Evolutionary conservation across 768 basidiomycete genomes (phyloP).

Genomic region (Sporobolomyces roseus): DNA sequence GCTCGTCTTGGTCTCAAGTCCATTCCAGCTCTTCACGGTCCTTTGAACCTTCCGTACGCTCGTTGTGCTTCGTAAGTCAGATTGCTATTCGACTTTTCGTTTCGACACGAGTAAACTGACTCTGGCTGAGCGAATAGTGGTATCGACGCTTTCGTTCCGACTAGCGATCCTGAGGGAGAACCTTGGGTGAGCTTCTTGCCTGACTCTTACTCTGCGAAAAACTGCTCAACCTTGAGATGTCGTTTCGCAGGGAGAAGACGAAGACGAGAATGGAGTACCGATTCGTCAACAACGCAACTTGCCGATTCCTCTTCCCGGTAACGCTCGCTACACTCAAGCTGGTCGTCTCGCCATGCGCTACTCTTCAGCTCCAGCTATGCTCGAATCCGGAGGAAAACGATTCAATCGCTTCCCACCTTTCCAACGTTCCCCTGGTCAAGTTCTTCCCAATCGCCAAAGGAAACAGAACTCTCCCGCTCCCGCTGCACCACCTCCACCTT

Average conservation of each 20-base stretch:
- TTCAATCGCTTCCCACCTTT: neutral
- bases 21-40: conserved; percentile 34
- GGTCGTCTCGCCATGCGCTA: conserved; percentile 19
- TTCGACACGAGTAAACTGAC: neutral
- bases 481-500: neutral
- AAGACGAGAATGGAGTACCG: neutral
- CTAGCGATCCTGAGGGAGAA: conserved; percentile 8
- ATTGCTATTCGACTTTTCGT: no score
- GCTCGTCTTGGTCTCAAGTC: conserved; percentile 25
- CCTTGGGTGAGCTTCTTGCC: conserved; percentile 6
- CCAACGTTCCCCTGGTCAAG: neutral
- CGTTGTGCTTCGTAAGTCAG: conserved; percentile 33
- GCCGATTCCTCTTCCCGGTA: conserved; percentile 33
- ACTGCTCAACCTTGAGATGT: neutral
- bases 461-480: no score
- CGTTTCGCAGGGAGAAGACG: neutral
- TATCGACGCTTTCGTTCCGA: conserved; percentile 27
- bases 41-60: conserved; percentile 30
- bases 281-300: neutral
- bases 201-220: neutral
- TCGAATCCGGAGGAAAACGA: neutral
- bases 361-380: conserved; percentile 2
- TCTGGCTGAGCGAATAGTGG: neutral
- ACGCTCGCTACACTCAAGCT: conserved; percentile 29
- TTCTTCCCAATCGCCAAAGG: no score